Conservation (phyloP, 441 rosid genomes). For the Francoa sonchifolia region DNA sequence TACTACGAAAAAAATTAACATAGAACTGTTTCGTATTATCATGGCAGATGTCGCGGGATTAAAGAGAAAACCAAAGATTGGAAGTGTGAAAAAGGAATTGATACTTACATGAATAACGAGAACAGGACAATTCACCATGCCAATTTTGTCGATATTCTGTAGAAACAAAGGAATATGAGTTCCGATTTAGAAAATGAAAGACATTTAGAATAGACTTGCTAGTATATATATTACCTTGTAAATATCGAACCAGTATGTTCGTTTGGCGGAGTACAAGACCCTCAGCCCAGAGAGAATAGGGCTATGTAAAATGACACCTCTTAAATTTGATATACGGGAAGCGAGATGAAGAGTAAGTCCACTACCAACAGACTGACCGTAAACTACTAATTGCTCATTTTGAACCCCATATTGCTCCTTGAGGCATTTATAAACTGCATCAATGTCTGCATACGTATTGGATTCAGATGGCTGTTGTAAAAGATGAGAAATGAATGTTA, state of each 20-base stretch:
- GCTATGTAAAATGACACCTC: slow-evolving; percentile 51
- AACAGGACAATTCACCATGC: slow-evolving; percentile 62
- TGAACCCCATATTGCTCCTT: slow-evolving; percentile 42
- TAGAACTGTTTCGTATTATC: too few species aligned
- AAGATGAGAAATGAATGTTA: slow-evolving; percentile 5
- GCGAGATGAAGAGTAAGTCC: slow-evolving; percentile 69
- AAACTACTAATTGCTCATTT: slow-evolving; percentile 50
- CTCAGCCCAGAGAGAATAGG: slow-evolving; percentile 62
- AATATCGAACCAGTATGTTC: slow-evolving; percentile 63
- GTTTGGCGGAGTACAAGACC: slow-evolving; percentile 58
- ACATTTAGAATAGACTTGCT: background rate
- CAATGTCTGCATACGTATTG: slow-evolving; percentile 60
- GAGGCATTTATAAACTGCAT: slow-evolving; percentile 49
- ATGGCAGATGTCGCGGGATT: too few species aligned
- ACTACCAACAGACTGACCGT: slow-evolving; percentile 70
- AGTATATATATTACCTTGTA: slow-evolving; percentile 34
- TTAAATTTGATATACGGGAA: slow-evolving; percentile 41
- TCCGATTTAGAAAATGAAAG: slow-evolving; percentile 5
- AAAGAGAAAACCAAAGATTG: too few species aligned
- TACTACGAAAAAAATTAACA: too few species aligned
- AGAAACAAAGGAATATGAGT: slow-evolving; percentile 12
- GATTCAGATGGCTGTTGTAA: slow-evolving; percentile 49
- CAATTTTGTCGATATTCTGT: slow-evolving; percentile 84
- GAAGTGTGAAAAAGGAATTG: slow-evolving; percentile 1
- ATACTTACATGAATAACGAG: slow-evolving; percentile 75